Conservation (phyloP, 2,329 filamentous ascomycete species). For the Xenoacremonium recifei region DNA sequence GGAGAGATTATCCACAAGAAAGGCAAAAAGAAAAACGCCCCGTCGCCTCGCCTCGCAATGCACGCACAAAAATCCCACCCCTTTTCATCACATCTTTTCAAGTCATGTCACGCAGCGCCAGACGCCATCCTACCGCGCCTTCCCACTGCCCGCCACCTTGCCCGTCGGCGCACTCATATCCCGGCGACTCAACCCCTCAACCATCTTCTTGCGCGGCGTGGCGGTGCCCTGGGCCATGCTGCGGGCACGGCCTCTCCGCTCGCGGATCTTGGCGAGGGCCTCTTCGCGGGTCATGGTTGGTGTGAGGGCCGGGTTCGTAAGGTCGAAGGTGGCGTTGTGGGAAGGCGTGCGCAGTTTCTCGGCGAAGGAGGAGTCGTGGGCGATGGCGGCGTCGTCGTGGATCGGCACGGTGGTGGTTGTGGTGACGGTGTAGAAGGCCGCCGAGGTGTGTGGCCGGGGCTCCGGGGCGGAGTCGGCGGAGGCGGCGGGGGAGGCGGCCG, state of each 20-base stretch:
- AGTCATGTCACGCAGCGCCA: conserved; percentile 15
- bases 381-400: conserved; percentile 43
- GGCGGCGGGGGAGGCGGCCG: conserved; percentile 16
- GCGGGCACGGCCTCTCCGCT: conserved; percentile 68
- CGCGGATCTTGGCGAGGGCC: conserved; percentile 72
- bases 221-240: conserved; percentile 63
- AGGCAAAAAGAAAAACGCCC: conserved; percentile 17
- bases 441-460: conserved; percentile 45
- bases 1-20: neutral
- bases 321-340: conserved; percentile 46
- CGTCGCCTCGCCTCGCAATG: conserved; percentile 19
- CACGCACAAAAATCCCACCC: conserved; percentile 1
- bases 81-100: conserved; percentile 11
- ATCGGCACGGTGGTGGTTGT: conserved; percentile 54
- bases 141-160: conserved; percentile 25
- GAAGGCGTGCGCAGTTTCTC: conserved; percentile 47
- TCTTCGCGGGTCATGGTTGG: conserved; percentile 71
- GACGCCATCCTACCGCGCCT: conserved; percentile 15
- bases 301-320: conserved; percentile 57
- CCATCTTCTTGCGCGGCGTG: conserved; percentile 56
- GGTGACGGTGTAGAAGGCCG: conserved; percentile 46
- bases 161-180: conserved; percentile 48
- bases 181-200: conserved; percentile 46
- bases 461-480: conserved; percentile 21
- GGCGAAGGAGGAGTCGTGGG: conserved; percentile 39